These are phyloP conservation scores for Aspergillus campestris DNA, from an alignment of 495 filamentous ascomycete genomes.

Conservation along the genomic window DNA sequence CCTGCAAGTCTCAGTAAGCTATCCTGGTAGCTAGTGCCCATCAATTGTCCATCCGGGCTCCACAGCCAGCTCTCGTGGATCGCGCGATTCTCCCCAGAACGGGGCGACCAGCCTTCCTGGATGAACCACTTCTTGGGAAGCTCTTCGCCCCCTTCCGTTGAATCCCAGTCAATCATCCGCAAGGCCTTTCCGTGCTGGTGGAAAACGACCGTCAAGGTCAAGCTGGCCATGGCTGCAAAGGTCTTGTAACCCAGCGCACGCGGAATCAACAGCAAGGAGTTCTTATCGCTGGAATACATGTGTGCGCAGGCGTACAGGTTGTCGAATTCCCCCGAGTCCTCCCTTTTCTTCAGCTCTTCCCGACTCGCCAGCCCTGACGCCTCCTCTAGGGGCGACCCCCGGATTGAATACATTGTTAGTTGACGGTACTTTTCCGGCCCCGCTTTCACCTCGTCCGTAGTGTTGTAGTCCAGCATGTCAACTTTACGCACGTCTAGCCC, in stretches of 20 bases:
- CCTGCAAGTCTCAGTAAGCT: slow-evolving; percentile 35
- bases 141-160: slow-evolving; percentile 10
- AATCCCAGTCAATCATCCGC: slow-evolving; percentile 31
- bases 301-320: slow-evolving; percentile 58
- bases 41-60: slow-evolving; percentile 49
- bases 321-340: slow-evolving; percentile 28
- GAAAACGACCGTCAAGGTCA: slow-evolving; percentile 55
- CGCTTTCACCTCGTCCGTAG: slow-evolving; percentile 21
- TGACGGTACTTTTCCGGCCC: slow-evolving; percentile 49
- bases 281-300: slow-evolving; percentile 60
- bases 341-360: slow-evolving; percentile 14
- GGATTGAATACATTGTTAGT: slow-evolving; percentile 48
- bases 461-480: slow-evolving; percentile 51
- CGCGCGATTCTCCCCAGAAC: slow-evolving; percentile 47
- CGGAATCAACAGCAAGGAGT: slow-evolving; percentile 55
- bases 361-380: slow-evolving; percentile 2
- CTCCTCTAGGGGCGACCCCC: slow-evolving; percentile 26
- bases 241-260: slow-evolving; percentile 50
- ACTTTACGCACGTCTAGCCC: slow-evolving; percentile 54
- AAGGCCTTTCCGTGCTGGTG: slow-evolving; percentile 39
- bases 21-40: slow-evolving; percentile 59
- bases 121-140: slow-evolving; percentile 53
- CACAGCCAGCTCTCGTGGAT: slow-evolving; percentile 57
- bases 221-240: slow-evolving; percentile 47
- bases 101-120: slow-evolving; percentile 55